phyloP scores from a whole-genome alignment of 2,329 filamentous ascomycete genomes.

The Dendryphion nanum region DNA sequence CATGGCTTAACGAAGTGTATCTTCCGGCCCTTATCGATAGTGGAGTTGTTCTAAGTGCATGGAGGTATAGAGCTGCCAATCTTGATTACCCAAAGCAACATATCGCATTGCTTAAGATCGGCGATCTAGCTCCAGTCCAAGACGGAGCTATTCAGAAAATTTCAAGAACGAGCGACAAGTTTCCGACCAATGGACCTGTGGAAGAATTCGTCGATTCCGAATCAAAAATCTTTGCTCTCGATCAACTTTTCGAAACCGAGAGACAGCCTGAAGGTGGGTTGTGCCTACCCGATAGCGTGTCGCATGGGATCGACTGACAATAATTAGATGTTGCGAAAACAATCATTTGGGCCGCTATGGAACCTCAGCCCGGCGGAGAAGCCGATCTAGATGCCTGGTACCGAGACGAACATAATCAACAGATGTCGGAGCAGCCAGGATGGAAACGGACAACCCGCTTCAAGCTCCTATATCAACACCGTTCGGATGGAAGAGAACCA shows the following conservation, averaged over 20 bases:
- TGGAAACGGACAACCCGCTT: constrained; percentile 26
- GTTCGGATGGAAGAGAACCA: constrained; percentile 7
- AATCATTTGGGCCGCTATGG: constrained; percentile 28
- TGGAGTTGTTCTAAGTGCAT: constrained; percentile 14
- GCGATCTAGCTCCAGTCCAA: constrained; percentile 18
- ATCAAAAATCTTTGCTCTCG: constrained; percentile 15
- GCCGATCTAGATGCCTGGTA: constrained; percentile 31
- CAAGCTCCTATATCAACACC: constrained; percentile 13
- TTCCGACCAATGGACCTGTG: constrained; percentile 14
- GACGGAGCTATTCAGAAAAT: constrained; percentile 15
- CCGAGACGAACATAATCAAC: constrained; percentile 31
- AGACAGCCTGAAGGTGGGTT: constrained; percentile 19
- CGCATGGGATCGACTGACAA: background rate
- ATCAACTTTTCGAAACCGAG: constrained; percentile 17
- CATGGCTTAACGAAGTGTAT: constrained; percentile 25
- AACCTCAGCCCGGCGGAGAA: constrained; percentile 19
- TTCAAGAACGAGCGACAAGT: constrained; percentile 14
- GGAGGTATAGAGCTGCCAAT: constrained; percentile 22
- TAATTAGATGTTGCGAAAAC: constrained; percentile 18
- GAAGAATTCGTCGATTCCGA: constrained; percentile 21
- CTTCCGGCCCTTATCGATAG: constrained; percentile 19
- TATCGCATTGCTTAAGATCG: constrained; percentile 23
- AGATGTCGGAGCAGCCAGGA: constrained; percentile 30
- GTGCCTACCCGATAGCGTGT: background rate
- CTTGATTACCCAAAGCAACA: constrained; percentile 16